Conservation (phyloP, 306 rosid genomes). For the Acacia melanoxylon region DNA sequence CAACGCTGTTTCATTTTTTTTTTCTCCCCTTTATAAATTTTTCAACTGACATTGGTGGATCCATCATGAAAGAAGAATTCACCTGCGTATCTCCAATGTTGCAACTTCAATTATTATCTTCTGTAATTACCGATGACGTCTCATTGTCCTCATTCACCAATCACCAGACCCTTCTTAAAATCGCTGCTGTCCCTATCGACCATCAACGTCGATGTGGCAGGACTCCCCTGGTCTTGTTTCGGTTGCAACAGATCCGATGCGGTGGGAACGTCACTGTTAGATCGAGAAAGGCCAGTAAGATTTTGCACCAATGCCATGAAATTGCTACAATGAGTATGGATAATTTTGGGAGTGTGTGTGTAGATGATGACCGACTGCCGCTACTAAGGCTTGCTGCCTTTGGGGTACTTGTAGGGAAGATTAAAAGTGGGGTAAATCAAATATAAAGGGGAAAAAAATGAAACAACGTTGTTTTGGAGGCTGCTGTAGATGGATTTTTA, state of each 20-base stretch:
- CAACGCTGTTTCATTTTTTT: too few species aligned
- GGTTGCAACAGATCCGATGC: neutral
- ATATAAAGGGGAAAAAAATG: too few species aligned
- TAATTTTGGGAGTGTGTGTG: slow-evolving; percentile 79
- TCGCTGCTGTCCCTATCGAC: neutral
- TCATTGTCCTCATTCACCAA: slow-evolving; percentile 55
- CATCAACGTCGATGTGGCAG: neutral
- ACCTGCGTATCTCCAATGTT: slow-evolving; percentile 42
- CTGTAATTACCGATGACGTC: slow-evolving; percentile 55
- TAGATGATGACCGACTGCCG: slow-evolving; percentile 79
- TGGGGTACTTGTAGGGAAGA: too few species aligned
- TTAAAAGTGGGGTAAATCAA: too few species aligned
- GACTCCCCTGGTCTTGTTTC: slow-evolving; percentile 6
- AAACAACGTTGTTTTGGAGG: too few species aligned
- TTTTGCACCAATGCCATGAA: slow-evolving; percentile 83
- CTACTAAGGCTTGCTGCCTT: slow-evolving; percentile 45
- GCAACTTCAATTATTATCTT: slow-evolving; percentile 51
- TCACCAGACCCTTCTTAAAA: neutral
- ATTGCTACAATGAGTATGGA: slow-evolving; percentile 67
- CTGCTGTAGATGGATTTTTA: too few species aligned
- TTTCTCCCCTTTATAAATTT: too few species aligned
- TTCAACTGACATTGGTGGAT: slow-evolving; percentile 14
- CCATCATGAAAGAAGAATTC: slow-evolving; percentile 46
- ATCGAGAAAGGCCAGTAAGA: slow-evolving; percentile 60
- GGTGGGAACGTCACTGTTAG: slow-evolving; percentile 28